Evolutionary conservation across 139 green algal species (phyloP).

Genomic region (Chlamydomonas applanata): DNA sequence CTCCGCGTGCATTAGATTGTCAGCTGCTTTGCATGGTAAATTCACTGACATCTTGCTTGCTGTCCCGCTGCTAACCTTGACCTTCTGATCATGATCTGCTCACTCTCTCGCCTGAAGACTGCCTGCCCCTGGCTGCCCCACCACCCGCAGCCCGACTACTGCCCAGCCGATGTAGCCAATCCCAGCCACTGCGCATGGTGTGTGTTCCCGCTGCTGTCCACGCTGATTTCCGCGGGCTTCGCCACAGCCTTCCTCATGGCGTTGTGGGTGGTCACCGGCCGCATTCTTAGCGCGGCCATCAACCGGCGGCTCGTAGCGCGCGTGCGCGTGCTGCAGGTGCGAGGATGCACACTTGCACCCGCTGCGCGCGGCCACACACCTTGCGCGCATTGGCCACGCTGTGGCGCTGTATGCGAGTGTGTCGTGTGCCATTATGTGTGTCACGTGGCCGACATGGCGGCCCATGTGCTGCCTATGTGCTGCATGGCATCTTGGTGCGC

Average conservation of each 20-base stretch:
- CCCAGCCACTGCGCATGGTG: slow-evolving; percentile 35
- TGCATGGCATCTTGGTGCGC: too few species aligned
- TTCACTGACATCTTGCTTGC: too few species aligned
- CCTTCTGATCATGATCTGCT: too few species aligned
- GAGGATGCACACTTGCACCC: not conserved
- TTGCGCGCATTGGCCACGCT: too few species aligned
- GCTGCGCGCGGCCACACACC: too few species aligned
- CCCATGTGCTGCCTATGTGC: too few species aligned
- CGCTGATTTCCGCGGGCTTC: slow-evolving; percentile 39
- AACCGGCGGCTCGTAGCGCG: slow-evolving; percentile 33
- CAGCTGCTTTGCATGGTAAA: not conserved
- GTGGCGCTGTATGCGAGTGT: not conserved
- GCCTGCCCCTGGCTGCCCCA: too few species aligned
- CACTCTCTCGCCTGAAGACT: too few species aligned
- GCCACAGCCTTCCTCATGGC: slow-evolving; percentile 31
- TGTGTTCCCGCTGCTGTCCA: slow-evolving; percentile 51
- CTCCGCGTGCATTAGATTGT: not conserved
- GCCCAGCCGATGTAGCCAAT: not conserved
- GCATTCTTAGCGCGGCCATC: slow-evolving; percentile 30
- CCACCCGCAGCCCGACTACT: not conserved
- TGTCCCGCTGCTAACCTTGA: too few species aligned
- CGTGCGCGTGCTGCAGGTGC: slow-evolving; percentile 38
- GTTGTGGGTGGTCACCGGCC: slow-evolving; percentile 32
- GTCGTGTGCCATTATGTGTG: too few species aligned
- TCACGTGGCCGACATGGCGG: too few species aligned